These are phyloP conservation scores for Alnus glutinosa DNA, from an alignment of 306 rosid genomes.

Conservation along the genomic window DNA sequence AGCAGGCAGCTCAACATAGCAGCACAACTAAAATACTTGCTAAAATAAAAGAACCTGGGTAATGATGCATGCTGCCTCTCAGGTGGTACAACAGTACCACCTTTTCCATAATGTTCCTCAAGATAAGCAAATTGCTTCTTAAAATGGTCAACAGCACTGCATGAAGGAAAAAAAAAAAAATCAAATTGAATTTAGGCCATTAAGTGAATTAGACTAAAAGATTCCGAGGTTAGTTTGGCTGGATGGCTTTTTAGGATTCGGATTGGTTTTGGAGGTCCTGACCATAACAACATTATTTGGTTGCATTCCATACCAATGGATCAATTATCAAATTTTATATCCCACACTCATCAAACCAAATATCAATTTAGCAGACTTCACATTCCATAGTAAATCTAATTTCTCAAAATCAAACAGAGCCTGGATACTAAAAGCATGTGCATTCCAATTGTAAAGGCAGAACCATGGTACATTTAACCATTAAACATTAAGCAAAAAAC, in stretches of 20 bases:
- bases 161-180: constrained; percentile 3
- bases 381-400: background rate
- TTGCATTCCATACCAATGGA: background rate
- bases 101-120: constrained; percentile 94
- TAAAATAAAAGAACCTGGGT: constrained; percentile 61
- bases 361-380: background rate
- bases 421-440: background rate
- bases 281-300: background rate
- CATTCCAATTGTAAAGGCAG: background rate
- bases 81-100: constrained; percentile 73
- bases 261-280: background rate
- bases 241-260: background rate
- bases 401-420: background rate
- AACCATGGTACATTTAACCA: background rate
- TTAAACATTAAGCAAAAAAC: background rate
- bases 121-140: constrained; percentile 98
- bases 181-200: background rate
- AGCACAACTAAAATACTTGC: constrained; percentile 4
- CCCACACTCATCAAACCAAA: background rate
- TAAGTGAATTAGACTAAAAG: background rate
- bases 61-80: constrained; percentile 97
- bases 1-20: constrained; percentile 2
- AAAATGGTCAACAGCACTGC: constrained; percentile 96
- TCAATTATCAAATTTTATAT: background rate
- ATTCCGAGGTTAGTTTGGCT: background rate